Evolutionary conservation across 108 stramenopile genomes (phyloP).

Genomic region (Chaetoceros muelleri): DNA sequence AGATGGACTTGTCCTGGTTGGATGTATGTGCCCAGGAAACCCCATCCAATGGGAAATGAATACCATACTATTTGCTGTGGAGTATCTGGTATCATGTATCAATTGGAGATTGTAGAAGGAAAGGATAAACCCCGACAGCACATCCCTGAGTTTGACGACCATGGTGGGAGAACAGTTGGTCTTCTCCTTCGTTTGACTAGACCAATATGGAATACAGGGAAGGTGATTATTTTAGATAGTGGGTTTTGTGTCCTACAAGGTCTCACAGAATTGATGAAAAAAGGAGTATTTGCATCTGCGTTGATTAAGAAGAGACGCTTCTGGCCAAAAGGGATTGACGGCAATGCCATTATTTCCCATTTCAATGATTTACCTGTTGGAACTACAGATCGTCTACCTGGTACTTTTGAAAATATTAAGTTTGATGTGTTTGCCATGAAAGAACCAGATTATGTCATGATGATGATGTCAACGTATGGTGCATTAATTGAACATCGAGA

Average conservation of each 20-base stretch:
- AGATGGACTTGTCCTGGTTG: too few relatives aligned
- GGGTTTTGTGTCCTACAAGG: constrained; percentile 30
- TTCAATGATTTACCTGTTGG: constrained; percentile 9
- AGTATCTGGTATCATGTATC: constrained; percentile 13
- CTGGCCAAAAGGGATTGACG: constrained; percentile 18
- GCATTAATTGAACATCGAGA: too few relatives aligned
- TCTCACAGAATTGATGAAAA: constrained; percentile 12
- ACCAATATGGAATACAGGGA: constrained; percentile 13
- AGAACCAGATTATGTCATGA: constrained; percentile 24
- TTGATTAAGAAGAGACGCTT: constrained; percentile 19
- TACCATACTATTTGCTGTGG: too few relatives aligned
- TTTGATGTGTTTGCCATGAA: constrained; percentile 15
- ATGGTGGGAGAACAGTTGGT: constrained; percentile 17
- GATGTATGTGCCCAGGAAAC: constrained; percentile 24
- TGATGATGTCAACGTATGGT: constrained; percentile 17
- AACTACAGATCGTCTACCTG: constrained; percentile 3
- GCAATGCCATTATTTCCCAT: constrained; percentile 10
- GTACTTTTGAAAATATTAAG: background rate
- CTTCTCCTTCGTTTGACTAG: constrained; percentile 12
- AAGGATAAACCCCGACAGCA: constrained; percentile 12
- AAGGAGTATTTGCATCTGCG: constrained; percentile 21
- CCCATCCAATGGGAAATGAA: constrained; percentile 26
- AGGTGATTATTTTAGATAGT: constrained; percentile 20
- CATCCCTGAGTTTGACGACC: background rate
- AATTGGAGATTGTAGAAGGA: constrained; percentile 18